These are phyloP conservation scores for Miscanthus lutarioriparius DNA, from an alignment of 176 grass and related monocot genomes.

Conservation along the genomic window DNA sequence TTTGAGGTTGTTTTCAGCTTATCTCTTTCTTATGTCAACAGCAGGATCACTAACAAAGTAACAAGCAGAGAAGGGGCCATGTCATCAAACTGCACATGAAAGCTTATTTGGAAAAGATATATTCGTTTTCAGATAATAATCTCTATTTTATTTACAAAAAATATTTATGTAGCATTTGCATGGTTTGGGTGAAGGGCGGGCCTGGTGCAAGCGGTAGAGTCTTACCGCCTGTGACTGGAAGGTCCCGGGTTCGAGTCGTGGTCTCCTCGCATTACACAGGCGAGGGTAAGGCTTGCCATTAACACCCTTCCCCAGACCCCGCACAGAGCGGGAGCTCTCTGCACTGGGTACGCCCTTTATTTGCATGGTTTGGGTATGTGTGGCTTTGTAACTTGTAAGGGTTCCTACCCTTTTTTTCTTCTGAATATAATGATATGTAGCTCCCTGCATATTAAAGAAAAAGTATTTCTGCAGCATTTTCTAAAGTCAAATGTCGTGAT, in stretches of 20 bases:
- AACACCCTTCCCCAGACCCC: too few relatives aligned
- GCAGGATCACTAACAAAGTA: background rate
- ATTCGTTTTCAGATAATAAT: background rate
- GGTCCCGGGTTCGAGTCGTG: too few relatives aligned
- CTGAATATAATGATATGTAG: too few relatives aligned
- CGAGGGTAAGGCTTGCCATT: too few relatives aligned
- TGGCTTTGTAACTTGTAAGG: too few relatives aligned
- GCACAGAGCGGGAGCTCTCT: too few relatives aligned
- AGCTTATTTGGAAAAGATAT: background rate
- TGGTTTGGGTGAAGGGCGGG: background rate
- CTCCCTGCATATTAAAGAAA: too few relatives aligned
- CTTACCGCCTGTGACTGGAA: too few relatives aligned
- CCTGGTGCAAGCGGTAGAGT: too few relatives aligned
- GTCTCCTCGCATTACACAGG: too few relatives aligned
- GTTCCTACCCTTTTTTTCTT: too few relatives aligned
- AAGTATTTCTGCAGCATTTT: background rate
- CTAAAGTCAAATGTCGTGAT: background rate
- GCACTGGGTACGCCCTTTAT: too few relatives aligned
- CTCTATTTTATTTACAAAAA: background rate
- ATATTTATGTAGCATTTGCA: background rate
- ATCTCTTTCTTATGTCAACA: background rate
- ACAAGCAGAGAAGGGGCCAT: background rate
- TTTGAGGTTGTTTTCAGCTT: conserved; percentile 59
- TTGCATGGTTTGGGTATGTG: background rate
- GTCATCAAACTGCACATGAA: conserved; percentile 1